Conservation (phyloP, 805 yeast species). For the Candida ponderosae region DNA sequence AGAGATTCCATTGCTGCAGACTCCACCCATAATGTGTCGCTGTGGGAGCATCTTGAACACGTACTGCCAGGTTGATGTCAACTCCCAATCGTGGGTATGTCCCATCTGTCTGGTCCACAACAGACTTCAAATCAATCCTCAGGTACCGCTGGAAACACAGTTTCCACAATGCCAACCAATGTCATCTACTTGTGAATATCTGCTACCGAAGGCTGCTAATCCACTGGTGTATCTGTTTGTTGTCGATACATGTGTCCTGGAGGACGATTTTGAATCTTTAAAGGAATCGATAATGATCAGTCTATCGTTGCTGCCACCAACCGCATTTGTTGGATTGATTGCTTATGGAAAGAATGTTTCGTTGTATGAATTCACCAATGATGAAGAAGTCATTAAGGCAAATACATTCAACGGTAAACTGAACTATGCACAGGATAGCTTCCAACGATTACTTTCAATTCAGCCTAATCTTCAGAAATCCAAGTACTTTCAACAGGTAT, state of each 20-base stretch:
- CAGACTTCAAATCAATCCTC: slow-evolving; percentile 21
- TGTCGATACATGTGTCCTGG: slow-evolving; percentile 48
- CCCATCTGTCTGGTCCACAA: slow-evolving; percentile 47
- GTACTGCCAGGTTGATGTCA: slow-evolving; percentile 25
- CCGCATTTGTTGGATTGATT: slow-evolving; percentile 49
- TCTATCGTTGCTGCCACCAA: slow-evolving; percentile 42
- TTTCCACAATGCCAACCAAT: slow-evolving; percentile 28
- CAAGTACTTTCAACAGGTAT: slow-evolving; percentile 12
- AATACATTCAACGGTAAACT: slow-evolving; percentile 51
- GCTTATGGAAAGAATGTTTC: slow-evolving; percentile 54
- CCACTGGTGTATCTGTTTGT: slow-evolving; percentile 45
- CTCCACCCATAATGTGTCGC: slow-evolving; percentile 37
- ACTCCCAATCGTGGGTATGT: slow-evolving; percentile 40
- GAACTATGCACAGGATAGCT: slow-evolving; percentile 26
- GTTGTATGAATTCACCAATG: slow-evolving; percentile 41
- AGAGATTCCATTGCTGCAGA: slow-evolving; percentile 24
- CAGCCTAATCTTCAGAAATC: not conserved
- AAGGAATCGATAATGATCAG: slow-evolving; percentile 41
- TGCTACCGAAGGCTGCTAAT: slow-evolving; percentile 22
- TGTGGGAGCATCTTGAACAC: slow-evolving; percentile 53
- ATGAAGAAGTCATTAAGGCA: slow-evolving; percentile 24
- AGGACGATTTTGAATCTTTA: slow-evolving; percentile 42
- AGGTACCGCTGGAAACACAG: too few relatives aligned
- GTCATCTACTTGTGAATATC: slow-evolving; percentile 45
- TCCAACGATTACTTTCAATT: not conserved